Evolutionary conservation across 257 asterid genomes (phyloP).

Genomic region (Penstemon davidsonii): DNA sequence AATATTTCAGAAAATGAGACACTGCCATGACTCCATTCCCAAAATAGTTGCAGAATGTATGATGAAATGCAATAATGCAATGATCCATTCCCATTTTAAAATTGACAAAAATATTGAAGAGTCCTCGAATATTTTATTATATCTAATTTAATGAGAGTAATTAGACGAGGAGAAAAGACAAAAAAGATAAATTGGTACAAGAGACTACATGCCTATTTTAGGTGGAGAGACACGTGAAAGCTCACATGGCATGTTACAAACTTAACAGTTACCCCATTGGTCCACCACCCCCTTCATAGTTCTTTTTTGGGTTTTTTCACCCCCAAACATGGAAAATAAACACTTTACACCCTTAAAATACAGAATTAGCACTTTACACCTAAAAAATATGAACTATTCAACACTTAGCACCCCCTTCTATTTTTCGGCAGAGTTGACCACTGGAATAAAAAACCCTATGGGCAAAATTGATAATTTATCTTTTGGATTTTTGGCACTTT

Average conservation of each 20-base stretch:
- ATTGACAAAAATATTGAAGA: neutral
- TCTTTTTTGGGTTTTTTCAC: neutral
- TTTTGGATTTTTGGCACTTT: too few relatives aligned
- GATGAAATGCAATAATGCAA: conserved; percentile 12
- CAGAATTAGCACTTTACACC: too few relatives aligned
- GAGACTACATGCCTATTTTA: neutral
- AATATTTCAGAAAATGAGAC: neutral
- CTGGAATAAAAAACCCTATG: too few relatives aligned
- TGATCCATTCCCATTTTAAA: neutral
- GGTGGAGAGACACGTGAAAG: conserved; percentile 20
- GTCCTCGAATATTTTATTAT: neutral
- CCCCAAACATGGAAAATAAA: too few relatives aligned
- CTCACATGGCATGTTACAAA: conserved; percentile 29
- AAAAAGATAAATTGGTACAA: neutral
- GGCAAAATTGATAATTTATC: too few relatives aligned
- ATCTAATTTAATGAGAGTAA: neutral
- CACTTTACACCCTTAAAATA: too few relatives aligned
- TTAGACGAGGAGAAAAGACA: conserved; percentile 15
- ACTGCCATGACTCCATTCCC: conserved; percentile 1
- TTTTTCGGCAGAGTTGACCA: too few relatives aligned
- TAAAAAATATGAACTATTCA: too few relatives aligned
- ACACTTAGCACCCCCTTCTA: too few relatives aligned
- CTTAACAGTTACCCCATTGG: conserved; percentile 2
- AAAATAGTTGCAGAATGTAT: neutral
- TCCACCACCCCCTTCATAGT: conserved; percentile 1